Percentiles rank a stretch among this genome's conserved stretches.
phyloP scores from a whole-genome alignment of 2,329 filamentous ascomycete species.

The Botrytis sinoallii region DNA sequence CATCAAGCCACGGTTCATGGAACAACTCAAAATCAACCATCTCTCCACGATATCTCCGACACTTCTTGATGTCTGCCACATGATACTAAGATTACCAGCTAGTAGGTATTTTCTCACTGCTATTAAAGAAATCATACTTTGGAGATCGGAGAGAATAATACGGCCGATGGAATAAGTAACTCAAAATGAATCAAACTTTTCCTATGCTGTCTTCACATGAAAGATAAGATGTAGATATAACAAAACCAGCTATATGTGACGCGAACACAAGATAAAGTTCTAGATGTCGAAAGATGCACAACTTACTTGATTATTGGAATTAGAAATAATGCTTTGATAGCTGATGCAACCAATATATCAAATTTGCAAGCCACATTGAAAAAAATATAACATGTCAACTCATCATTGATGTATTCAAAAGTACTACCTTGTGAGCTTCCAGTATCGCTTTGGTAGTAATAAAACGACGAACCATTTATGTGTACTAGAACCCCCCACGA shows the following conservation, averaged over 20 bases:
- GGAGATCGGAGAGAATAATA: too few relatives aligned
- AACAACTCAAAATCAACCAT: neutral
- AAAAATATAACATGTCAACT: neutral
- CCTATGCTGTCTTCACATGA: neutral
- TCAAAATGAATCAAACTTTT: neutral
- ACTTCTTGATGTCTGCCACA: neutral
- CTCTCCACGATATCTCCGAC: neutral
- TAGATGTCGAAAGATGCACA: neutral
- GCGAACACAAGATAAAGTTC: neutral
- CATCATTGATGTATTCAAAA: neutral
- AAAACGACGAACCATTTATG: neutral
- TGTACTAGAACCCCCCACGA: neutral
- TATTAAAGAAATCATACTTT: neutral
- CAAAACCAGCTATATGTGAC: neutral
- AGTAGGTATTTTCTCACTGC: neutral
- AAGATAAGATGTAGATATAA: neutral
- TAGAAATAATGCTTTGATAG: neutral
- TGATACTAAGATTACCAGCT: neutral
- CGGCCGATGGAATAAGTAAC: neutral
- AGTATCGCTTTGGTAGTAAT: too few relatives aligned
- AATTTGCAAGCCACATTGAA: neutral
- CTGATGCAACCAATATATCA: neutral
- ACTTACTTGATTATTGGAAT: neutral
- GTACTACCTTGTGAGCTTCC: neutral
- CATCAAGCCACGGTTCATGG: neutral